Base-by-base conservation (phyloP, 768 basidiomycete genomes). In the Termitomyces sp. region DNA sequence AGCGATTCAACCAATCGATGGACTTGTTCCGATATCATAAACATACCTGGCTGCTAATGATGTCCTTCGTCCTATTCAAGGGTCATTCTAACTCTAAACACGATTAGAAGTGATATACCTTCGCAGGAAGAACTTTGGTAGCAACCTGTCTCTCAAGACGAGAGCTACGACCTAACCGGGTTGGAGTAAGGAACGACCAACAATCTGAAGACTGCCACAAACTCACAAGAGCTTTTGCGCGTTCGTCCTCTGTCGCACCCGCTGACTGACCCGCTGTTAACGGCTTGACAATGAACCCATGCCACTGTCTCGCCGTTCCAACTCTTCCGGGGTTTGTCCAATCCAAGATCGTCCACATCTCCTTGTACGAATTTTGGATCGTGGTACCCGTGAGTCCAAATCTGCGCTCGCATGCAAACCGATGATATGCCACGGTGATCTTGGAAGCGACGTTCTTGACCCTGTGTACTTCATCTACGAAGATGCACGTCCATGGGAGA, bases 331-430 rank as follows among this genome's bases (percentile, higher is more conserved):
- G 93, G 58, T 86, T 89, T n/a, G 88, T 88, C 89, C 93, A 98
- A 66, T 96, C 85, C 32, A 98, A 72, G 34, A 99, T 85, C 1
- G 91, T 90, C 89, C 93, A 95, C 62, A 98, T 75, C 68, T 98
- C 96, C 42, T 82, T 79, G 66, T 95, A 94, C 0, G 85, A 82
- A 63, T 98, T 99, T 66, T 98, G 96, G 35, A 79, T 77, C 28
- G 80, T 76, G 16, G 88, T 85, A 19, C 91, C 94, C 0, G 94
- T 97, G 44, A 98, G 75, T 0, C 93, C 96, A 63, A 96, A 93
- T 3, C 95, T 86, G 16, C 74, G 69, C 28, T 60, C 61, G 65
- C 90, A 93, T 0, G 68, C 46, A 63, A 97, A 91, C 50, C 77
- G 81, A 62, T 88, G 83, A 56, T 87, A 85, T 0, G 92, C 88